Conservation (phyloP, 306 rosid species). For the Cucurbita ficifolia region DNA sequence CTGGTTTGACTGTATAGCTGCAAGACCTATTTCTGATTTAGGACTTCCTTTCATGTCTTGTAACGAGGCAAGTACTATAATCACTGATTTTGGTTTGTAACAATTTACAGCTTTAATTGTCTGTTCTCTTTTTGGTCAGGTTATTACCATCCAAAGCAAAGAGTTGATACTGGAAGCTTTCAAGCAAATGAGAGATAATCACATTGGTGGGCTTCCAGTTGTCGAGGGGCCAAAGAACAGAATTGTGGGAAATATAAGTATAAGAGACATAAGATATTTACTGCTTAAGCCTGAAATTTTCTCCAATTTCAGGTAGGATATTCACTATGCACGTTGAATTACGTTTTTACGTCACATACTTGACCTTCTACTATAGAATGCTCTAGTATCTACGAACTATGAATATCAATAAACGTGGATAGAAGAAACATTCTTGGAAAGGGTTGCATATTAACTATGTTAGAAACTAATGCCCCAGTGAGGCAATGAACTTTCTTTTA, state of each 20-base stretch:
- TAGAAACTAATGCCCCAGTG: neutral
- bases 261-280: slow-evolving; percentile 57
- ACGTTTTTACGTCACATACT: neutral
- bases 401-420: neutral
- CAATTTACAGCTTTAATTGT: neutral
- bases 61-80: slow-evolving; percentile 30
- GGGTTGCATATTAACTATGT: neutral
- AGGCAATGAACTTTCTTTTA: neutral
- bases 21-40: slow-evolving; percentile 40
- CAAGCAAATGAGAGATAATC: slow-evolving; percentile 67
- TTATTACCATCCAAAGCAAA: slow-evolving; percentile 37
- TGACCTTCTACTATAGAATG: neutral
- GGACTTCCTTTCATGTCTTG: slow-evolving; percentile 85
- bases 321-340: neutral
- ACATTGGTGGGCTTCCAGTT: slow-evolving; percentile 75
- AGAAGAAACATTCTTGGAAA: neutral
- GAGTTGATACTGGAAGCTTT: slow-evolving; percentile 80
- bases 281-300: slow-evolving; percentile 60
- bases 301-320: slow-evolving; percentile 60
- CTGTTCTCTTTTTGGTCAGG: neutral
- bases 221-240: slow-evolving; percentile 50
- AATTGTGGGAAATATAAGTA: slow-evolving; percentile 68
- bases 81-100: neutral
- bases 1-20: slow-evolving; percentile 73
- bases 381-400: neutral